phyloP scores from a whole-genome alignment of 208 protist species.

The Trypanosoma vivax region DNA sequence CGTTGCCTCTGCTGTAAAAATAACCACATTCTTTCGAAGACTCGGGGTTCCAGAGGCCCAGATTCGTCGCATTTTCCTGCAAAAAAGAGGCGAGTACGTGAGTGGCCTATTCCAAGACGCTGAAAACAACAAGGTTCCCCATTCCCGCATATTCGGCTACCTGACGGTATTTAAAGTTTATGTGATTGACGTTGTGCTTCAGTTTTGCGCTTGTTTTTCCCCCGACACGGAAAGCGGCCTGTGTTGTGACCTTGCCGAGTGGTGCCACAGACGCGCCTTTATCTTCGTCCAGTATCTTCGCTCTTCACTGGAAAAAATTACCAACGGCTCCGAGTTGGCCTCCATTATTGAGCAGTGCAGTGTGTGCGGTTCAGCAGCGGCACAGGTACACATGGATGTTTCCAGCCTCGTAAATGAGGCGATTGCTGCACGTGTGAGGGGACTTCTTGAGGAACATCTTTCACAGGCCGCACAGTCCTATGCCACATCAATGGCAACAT shows the following conservation, averaged over 20 bases:
- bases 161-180: constrained; percentile 73
- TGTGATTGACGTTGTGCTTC: constrained; percentile 61
- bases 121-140: constrained; percentile 31
- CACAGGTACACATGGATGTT: constrained; percentile 50
- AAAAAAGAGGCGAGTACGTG: constrained; percentile 37
- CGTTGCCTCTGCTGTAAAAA: constrained; percentile 58
- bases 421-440: constrained; percentile 36
- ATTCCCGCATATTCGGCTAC: constrained; percentile 50
- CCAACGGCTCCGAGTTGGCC: constrained; percentile 68
- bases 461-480: constrained; percentile 42
- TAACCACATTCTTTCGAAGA: constrained; percentile 49
- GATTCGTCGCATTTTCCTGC: constrained; percentile 54
- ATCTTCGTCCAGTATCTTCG: constrained; percentile 38
- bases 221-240: constrained; percentile 16
- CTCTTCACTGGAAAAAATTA: constrained; percentile 34
- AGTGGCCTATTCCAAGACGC: constrained; percentile 36
- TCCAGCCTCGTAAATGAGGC: constrained; percentile 34
- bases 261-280: constrained; percentile 47
- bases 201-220: constrained; percentile 71
- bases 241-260: constrained; percentile 29
- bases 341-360: constrained; percentile 67
- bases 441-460: constrained; percentile 60
- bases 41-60: constrained; percentile 28
- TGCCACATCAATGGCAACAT: constrained; percentile 51
- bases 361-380: constrained; percentile 26